Percentiles rank a stretch among this genome's conserved stretches.
These are phyloP conservation scores for Sporothrix globosa DNA, from an alignment of 2,329 filamentous ascomycete species.

Conservation along the genomic window DNA sequence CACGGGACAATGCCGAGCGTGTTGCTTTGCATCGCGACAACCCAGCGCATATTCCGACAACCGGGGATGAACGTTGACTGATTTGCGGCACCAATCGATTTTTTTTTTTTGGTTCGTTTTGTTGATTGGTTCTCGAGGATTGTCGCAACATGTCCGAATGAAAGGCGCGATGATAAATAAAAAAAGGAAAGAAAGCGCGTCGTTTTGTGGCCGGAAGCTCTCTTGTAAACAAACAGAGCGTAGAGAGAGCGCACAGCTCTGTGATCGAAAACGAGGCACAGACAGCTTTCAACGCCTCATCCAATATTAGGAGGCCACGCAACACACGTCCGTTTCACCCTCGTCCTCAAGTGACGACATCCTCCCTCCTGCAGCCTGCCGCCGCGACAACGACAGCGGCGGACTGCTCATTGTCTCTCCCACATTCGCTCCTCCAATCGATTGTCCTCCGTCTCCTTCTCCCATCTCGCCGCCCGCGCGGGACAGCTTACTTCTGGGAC, in stretches of 20 bases:
- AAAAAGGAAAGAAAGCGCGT: conserved; percentile 24
- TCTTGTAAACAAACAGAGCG: conserved; percentile 11
- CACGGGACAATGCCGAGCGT: conserved; percentile 13
- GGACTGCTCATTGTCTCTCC: not conserved
- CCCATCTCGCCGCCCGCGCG: not conserved
- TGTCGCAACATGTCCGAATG: conserved; percentile 17
- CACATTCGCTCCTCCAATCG: not conserved
- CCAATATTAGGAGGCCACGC: conserved; percentile 32
- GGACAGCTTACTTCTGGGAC: conserved; percentile 23
- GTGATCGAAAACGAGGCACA: not conserved
- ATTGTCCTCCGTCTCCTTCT: not conserved
- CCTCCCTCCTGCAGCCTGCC: not conserved
- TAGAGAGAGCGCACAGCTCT: conserved; percentile 24
- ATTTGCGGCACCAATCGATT: conserved; percentile 6
- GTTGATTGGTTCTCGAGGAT: not conserved
- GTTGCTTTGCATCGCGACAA: conserved; percentile 14
- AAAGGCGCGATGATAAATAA: conserved; percentile 13
- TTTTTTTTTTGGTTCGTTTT: conserved; percentile 8
- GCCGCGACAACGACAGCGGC: not conserved
- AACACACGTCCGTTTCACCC: conserved; percentile 30
- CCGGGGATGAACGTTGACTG: not conserved
- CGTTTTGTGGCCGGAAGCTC: conserved; percentile 30
- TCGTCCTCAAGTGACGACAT: conserved; percentile 6
- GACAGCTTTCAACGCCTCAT: conserved; percentile 21
- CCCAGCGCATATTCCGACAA: not conserved